Evolutionary conservation across 352 stramenopile species (phyloP).

Genomic region (Phytophthora constricta): DNA sequence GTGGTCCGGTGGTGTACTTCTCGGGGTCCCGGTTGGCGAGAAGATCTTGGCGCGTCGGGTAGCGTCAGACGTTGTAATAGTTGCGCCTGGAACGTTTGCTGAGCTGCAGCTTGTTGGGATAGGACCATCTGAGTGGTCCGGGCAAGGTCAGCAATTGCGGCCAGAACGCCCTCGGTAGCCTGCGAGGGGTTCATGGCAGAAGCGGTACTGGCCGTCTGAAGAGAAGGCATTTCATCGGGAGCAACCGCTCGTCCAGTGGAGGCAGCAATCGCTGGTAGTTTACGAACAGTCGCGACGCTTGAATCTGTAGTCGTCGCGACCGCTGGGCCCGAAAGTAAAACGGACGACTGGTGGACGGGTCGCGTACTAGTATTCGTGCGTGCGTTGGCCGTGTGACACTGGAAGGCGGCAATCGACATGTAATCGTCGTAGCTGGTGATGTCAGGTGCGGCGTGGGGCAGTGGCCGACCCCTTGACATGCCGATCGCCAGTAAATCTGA

Average conservation of each 20-base stretch:
- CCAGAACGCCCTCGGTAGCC: background rate
- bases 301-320: no score
- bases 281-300: no score
- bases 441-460: background rate
- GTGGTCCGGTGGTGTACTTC: background rate
- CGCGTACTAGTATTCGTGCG: no score
- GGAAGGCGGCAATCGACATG: background rate
- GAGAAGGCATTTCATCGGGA: no score
- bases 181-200: background rate
- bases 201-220: background rate
- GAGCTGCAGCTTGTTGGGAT: background rate
- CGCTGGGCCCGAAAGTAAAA: no score
- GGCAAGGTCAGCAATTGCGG: background rate
- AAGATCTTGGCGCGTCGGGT: no score
- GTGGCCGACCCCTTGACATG: background rate
- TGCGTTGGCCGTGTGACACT: background rate
- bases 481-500: background rate
- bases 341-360: no score
- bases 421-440: background rate
- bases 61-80: background rate
- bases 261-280: no score
- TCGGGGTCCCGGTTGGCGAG: background rate
- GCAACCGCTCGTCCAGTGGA: no score
- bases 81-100: background rate
- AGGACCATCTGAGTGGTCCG: background rate